Conservation (phyloP, 371 early-diverging fungal species). For the Actinomucor elegans region DNA sequence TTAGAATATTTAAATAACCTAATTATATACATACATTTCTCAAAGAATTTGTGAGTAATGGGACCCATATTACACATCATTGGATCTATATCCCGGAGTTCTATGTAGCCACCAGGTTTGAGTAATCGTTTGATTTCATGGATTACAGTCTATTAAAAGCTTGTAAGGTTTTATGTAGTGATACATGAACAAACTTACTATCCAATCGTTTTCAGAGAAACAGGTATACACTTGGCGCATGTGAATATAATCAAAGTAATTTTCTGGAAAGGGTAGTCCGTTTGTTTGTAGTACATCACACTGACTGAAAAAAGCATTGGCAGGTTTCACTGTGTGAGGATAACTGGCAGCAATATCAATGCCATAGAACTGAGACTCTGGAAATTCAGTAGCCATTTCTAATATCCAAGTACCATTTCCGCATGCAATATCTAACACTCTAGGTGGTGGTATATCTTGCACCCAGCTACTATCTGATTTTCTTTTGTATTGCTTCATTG, state of each 20-base stretch:
- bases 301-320: conserved; percentile 47
- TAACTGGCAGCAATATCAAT: conserved; percentile 49
- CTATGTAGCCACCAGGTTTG: conserved; percentile 60
- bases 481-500: conserved; percentile 7
- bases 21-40: conserved; percentile 30
- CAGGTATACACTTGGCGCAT: conserved; percentile 46
- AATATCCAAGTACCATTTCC: conserved; percentile 48
- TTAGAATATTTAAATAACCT: too few species aligned
- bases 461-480: conserved; percentile 6
- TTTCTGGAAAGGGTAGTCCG: conserved; percentile 55
- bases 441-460: conserved; percentile 13
- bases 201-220: conserved; percentile 35
- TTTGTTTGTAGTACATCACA: conserved; percentile 38
- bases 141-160: conserved; percentile 14
- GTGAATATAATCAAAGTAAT: conserved; percentile 57
- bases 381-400: conserved; percentile 59
- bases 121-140: conserved; percentile 38
- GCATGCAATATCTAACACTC: conserved; percentile 44
- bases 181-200: conserved; percentile 20
- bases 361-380: conserved; percentile 51
- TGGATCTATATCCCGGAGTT: conserved; percentile 55
- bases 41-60: conserved; percentile 17
- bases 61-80: conserved; percentile 48
- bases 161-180: neutral
- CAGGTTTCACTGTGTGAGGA: conserved; percentile 52